Evolutionary conservation across 1,284 basidiomycete genomes (phyloP), one percentile per base, ranked within the genome.

Genomic region (Cryptococcus deneoformans): DNA sequence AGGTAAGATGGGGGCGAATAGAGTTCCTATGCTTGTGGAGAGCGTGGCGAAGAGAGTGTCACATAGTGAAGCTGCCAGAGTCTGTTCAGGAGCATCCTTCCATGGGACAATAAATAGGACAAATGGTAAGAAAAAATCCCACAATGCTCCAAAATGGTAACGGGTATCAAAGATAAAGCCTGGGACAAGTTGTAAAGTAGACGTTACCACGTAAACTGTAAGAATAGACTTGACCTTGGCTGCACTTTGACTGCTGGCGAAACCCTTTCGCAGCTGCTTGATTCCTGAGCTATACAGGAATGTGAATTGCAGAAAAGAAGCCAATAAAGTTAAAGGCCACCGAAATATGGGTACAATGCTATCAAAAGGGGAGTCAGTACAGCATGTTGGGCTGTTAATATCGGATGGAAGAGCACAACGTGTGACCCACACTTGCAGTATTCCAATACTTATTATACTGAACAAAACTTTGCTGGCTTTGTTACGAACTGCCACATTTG

Each of bases 111-210:
- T 58, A 38, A 70, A 67, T 36, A 72, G 44, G 10, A 69, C 24
- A 3, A 66, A 64, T 9, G 71, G 71, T 8, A 71, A 39, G 47
- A 66, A 58, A 57, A 73, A 70, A 7, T 51, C 50, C 69, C 69
- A 73, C 44, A 73, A 50, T 4, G 71, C 68, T 9, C 71, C 71
- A 47, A 73, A 68, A 54, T 71, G 68, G 42, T 66, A 65, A 3
- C 59, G 52, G 37, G 65, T 63, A 43, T 71, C 65, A 46, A 70
- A 66, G 10, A 70, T 43, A 50, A 69, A 64, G 8, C 53, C 50
- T 5, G 71, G 69, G 43, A 71, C 56, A 2, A 70, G 54, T n/a
- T 70, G 60, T 43, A 66, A 16, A 3, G 63, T 49, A n/a, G 68
- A 70, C 5, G 59, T 45, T 12, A 71, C 10, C 12, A 71, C 37